Conservation (phyloP, 345 rosid species). For the Corchorus capsularis region DNA sequence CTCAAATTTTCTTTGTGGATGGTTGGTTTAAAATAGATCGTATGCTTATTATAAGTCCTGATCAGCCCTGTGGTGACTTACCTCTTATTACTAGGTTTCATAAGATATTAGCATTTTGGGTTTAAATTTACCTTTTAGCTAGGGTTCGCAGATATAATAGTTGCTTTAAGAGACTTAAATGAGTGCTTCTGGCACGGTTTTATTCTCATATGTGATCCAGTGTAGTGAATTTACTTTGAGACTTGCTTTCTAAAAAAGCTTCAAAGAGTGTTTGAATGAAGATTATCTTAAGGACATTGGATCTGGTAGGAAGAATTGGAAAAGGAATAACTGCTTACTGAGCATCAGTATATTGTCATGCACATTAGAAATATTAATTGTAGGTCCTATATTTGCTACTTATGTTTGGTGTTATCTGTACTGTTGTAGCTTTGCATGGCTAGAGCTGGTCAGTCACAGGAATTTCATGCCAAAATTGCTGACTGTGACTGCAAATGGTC, state of each 20-base stretch:
- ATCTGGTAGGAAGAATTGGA: neutral
- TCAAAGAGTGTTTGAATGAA: neutral
- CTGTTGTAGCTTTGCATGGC: conserved; percentile 90
- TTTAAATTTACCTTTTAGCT: neutral
- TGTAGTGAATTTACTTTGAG: neutral
- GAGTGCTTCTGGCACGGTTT: neutral
- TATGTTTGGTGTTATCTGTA: conserved; percentile 11
- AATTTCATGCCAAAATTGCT: conserved; percentile 98
- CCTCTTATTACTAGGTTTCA: neutral
- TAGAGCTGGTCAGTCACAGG: conserved; percentile 93
- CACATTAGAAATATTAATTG: neutral
- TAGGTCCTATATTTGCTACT: neutral
- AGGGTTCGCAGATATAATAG: neutral
- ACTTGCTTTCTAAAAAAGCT: neutral
- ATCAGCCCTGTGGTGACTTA: neutral
- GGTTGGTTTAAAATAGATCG: neutral
- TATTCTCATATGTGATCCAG: neutral
- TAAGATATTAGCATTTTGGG: neutral
- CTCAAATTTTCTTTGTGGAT: neutral
- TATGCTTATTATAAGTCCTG: neutral
- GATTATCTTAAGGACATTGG: neutral
- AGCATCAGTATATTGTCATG: conserved; percentile 7
- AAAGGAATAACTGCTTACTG: neutral
- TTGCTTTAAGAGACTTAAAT: neutral
- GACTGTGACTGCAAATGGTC: conserved; percentile 70